These are phyloP conservation scores for Platismatia glauca DNA, from an alignment of 495 filamentous ascomycete species.

Conservation along the genomic window DNA sequence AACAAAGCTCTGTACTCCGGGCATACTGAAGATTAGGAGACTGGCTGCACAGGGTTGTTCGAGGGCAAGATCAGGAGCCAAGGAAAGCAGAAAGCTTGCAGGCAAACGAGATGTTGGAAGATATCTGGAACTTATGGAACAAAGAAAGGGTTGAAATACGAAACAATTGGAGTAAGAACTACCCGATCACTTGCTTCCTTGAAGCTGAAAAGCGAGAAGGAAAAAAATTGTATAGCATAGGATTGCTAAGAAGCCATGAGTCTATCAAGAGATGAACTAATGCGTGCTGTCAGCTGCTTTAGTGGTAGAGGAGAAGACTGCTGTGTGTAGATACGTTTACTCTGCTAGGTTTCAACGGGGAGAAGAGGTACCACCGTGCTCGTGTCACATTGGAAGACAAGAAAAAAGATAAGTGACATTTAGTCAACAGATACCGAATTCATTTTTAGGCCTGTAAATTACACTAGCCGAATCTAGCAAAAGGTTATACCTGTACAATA, in stretches of 20 bases:
- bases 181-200: not conserved
- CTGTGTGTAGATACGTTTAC: not conserved
- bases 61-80: not conserved
- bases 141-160: not conserved
- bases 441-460: no score
- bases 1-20: constrained; percentile 15
- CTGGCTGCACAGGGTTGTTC: not conserved
- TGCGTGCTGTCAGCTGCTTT: not conserved
- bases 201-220: not conserved
- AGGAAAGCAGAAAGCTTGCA: not conserved
- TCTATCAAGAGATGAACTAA: not conserved
- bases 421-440: no score
- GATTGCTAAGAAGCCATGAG: not conserved
- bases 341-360: not conserved
- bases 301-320: not conserved
- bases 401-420: no score
- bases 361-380: not conserved
- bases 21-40: constrained; percentile 1
- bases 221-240: not conserved
- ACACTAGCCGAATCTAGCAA: no score
- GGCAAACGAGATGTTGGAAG: not conserved
- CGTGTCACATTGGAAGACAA: not conserved
- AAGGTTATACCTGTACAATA: no score
- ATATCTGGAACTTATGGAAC: not conserved
- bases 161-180: not conserved